Base-by-base conservation (phyloP, 2,329 filamentous ascomycete species). In the Phyllosticta citribraziliensis region DNA sequence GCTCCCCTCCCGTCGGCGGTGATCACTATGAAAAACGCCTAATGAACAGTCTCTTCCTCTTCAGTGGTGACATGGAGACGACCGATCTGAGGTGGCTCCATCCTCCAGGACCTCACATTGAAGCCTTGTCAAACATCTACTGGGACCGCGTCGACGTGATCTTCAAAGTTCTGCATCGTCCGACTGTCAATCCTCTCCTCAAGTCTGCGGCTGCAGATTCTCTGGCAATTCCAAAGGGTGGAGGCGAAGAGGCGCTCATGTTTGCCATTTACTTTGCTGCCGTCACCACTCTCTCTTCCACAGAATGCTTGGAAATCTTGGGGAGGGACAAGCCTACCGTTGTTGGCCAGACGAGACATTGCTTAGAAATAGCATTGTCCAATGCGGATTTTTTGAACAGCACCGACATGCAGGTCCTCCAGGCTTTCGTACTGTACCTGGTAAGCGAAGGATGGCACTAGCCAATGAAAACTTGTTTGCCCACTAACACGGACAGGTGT, bases 91-190 rank as follows among this genome's bases (percentile, higher is more conserved):
- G 64, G 14, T 71, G 74, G 2, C 65, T 84, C 0, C 85, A 88
- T 66, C 88, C 89, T 0, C 77, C 83, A 2, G 82, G 84, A 0
- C 79, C 83, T 12, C 84, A 89, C 33, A 82, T 88, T 24, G 85
- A 88, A 66, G 80, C 81, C 56, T 78, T 93, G 3, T 92, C 88
- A 88, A 86, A 90, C 69, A 76, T 84, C 11, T 91, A 87, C 65
- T 75, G 91, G 9, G 84, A 89, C 55, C 85, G 89, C 63, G 84
- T 92, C 60, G 88, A 92, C 67, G 88, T 88, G 0, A 71, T 91
- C 56, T 84, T 85, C 66, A 92, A 91, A 69, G 68, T 85, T 54
- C 84, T 90, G 24, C 89, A 93, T 69, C 81, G 87, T 1, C 88
- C 88, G 0, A 85, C 85, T 0, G 72, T 90, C 2, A 85, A 90